phyloP scores from a whole-genome alignment of 345 rosid species.

The Lepidium sativum region DNA sequence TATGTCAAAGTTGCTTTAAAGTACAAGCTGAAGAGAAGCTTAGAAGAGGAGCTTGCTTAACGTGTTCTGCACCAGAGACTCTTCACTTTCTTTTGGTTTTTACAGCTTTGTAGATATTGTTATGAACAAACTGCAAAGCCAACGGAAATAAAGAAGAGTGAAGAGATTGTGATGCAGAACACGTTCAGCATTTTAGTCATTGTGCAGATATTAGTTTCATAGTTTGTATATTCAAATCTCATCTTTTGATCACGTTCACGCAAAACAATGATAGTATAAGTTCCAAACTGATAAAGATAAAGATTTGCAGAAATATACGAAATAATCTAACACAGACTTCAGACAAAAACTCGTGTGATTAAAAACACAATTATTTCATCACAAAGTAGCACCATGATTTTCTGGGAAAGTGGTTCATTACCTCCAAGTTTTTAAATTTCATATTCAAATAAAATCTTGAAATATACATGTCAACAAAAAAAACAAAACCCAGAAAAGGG shows the following conservation, averaged over 20 bases:
- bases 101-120: no score
- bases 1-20: conserved; percentile 43
- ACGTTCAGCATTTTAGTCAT: background rate
- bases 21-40: conserved; percentile 37
- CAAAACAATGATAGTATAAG: background rate
- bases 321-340: conserved; percentile 9
- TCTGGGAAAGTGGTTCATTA: conserved; percentile 16
- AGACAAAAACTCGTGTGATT: conserved; percentile 10
- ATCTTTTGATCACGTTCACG: background rate
- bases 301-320: background rate
- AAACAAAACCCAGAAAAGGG: conserved; percentile 13
- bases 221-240: background rate
- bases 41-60: conserved; percentile 32
- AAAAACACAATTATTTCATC: background rate
- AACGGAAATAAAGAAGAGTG: background rate
- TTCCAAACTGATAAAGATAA: background rate
- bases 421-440: conserved; percentile 14
- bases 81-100: no score
- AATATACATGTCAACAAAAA: conserved; percentile 1
- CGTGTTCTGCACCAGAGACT: no score
- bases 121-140: conserved; percentile 9
- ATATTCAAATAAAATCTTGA: background rate
- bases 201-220: background rate
- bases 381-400: conserved; percentile 15
- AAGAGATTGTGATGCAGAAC: background rate